These are phyloP conservation scores for Wickerhamiella sorbophila DNA, from an alignment of 805 yeast species.

Conservation along the genomic window DNA sequence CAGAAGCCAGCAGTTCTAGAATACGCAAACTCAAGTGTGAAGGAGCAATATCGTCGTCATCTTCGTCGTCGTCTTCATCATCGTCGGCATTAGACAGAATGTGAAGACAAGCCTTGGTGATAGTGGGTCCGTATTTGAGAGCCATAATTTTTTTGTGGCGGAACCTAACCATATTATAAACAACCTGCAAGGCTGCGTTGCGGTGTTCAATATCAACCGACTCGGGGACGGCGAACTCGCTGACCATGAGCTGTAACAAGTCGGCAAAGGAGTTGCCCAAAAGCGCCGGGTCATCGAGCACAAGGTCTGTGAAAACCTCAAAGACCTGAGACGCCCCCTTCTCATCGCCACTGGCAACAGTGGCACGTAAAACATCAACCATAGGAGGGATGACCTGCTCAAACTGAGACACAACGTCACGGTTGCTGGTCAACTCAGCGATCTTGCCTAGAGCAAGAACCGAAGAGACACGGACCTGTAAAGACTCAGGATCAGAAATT, in stretches of 20 bases:
- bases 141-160: constrained; percentile 69
- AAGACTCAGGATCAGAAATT: constrained; percentile 43
- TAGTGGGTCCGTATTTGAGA: constrained; percentile 70
- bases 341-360: constrained; percentile 54
- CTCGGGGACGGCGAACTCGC: constrained; percentile 52
- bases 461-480: constrained; percentile 68
- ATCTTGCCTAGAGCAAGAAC: constrained; percentile 59
- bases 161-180: constrained; percentile 62
- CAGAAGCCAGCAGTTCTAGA: constrained; percentile 61
- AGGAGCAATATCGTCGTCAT: constrained; percentile 82
- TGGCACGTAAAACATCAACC: constrained; percentile 66
- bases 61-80: constrained; percentile 71
- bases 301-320: constrained; percentile 69
- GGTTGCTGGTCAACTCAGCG: constrained; percentile 37
- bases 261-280: constrained; percentile 61
- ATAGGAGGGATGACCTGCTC: constrained; percentile 58
- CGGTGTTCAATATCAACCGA: constrained; percentile 66
- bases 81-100: constrained; percentile 67
- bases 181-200: constrained; percentile 68
- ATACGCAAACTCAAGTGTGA: constrained; percentile 64
- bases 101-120: constrained; percentile 57
- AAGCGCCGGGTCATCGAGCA: constrained; percentile 61
- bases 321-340: constrained; percentile 62
- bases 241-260: constrained; percentile 53
- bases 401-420: constrained; percentile 34